These are phyloP conservation scores for Fraxinus latifolia DNA, from an alignment of 305 asterid species.

Conservation along the genomic window DNA sequence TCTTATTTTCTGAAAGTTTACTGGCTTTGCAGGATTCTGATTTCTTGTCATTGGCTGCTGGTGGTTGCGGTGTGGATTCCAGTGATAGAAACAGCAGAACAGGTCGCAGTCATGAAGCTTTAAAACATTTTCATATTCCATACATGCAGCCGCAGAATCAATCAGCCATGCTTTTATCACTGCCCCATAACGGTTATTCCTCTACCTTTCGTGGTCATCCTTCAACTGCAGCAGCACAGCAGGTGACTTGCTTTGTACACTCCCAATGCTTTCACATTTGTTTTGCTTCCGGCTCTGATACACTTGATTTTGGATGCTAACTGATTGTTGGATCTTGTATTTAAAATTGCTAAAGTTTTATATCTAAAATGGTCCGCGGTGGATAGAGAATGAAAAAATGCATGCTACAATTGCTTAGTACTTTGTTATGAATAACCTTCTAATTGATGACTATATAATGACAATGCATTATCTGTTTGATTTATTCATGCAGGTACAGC, in stretches of 20 bases:
- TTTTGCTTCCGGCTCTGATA: background rate
- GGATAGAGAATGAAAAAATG: background rate
- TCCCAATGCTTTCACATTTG: background rate
- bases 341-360: background rate
- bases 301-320: background rate
- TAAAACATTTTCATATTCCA: conserved; percentile 26
- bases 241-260: conserved; percentile 35
- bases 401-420: background rate
- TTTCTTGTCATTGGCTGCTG: conserved; percentile 44
- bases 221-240: conserved; percentile 44
- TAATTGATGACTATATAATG: background rate
- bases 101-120: conserved; percentile 24
- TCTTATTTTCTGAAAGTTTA: background rate
- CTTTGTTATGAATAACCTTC: background rate
- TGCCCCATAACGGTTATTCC: conserved; percentile 41
- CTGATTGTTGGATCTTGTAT: background rate
- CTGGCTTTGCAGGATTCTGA: conserved; percentile 38
- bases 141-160: conserved; percentile 42
- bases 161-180: conserved; percentile 28
- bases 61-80: conserved; percentile 28
- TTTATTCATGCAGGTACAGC: conserved; percentile 38
- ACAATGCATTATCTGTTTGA: background rate
- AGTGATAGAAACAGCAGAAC: conserved; percentile 25
- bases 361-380: background rate
- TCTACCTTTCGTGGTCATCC: conserved; percentile 32